Base-by-base conservation (phyloP, 1,139 yeast species). In the Pichia sp. region DNA sequence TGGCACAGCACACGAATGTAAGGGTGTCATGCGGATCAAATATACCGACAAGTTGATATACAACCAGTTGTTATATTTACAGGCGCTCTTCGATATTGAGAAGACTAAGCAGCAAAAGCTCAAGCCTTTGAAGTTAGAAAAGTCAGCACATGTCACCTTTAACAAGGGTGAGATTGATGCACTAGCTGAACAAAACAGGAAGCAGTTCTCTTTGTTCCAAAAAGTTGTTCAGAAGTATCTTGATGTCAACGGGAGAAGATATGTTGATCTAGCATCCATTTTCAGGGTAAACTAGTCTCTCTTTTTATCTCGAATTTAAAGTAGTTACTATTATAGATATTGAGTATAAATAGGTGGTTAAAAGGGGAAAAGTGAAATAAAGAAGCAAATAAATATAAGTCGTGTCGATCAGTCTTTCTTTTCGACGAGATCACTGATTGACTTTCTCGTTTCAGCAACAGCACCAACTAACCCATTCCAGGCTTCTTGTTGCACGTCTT, bases 201-300 rank as follows among this genome's bases (percentile, higher is more conserved):
- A 72, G 16, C 63, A 79, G 36, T 86, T 91, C 63, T 76, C 69
- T n/a, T 62, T 70, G 12, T 77, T 82, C 58, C 75, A 79, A 48
- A 72, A 73, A n/a, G 84, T 89, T 6, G 85, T 87, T 0, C 80
- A 81, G 58, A 84, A 84, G 68, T 93, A 93, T 62, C 72, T 93
- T 63, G 74, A 75, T 50, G 87, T 87, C 58, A 87, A 95, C 70
- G 98, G 96, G 12, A 84, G 97, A 61, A 79, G 97, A 50, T 91
- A 85, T 67, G 97, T 93, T 44, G 89, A 89, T 64, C 84, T 93
- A 89, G 84, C 85, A 8, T 74, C 81, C 36, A 84, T 90, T 37
- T 93, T 93, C 68, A 87, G 82, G 49, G 81, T 40, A 3, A 43
- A 39, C n/a, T 46, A 30, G 18, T n/a, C 34, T 18, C 9, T 13